A percentile compares a stretch with the other conserved stretches of the same genome.
Evolutionary conservation across 768 basidiomycete species (phyloP).

Genomic region (Lentinula sp.): DNA sequence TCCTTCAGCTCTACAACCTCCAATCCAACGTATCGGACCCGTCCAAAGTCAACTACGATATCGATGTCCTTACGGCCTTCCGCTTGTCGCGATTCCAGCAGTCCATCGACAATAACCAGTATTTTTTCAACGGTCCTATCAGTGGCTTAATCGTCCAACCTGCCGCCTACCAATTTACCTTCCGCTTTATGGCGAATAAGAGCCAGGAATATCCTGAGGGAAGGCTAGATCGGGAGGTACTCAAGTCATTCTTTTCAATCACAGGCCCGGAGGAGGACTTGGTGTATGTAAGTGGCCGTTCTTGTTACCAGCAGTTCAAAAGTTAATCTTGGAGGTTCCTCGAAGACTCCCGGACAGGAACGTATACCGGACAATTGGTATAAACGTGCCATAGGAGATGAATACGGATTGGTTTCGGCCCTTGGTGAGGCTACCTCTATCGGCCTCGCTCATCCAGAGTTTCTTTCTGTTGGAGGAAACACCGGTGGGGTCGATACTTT

Average conservation of each 20-base stretch:
- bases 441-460: conserved; percentile 1
- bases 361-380: conserved; percentile 6
- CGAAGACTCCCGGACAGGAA: not conserved
- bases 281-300: not conserved
- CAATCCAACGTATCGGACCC: not conserved
- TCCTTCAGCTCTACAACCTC: not conserved
- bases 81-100: conserved; percentile 1
- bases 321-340: not conserved
- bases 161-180: not conserved
- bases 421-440: not conserved
- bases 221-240: not conserved
- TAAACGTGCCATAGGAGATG: not conserved
- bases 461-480: conserved; percentile 5
- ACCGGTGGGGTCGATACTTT: conserved; percentile 1
- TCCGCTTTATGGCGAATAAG: conserved; percentile 5
- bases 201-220: conserved; percentile 4
- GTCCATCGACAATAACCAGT: not conserved
- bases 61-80: not conserved
- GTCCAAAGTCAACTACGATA: not conserved
- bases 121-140: not conserved
- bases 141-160: not conserved
- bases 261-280: not conserved
- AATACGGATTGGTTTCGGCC: not conserved
- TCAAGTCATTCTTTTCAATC: conserved; percentile 5
- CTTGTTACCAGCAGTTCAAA: not conserved